phyloP scores from a whole-genome alignment of 176 grass and related monocot genomes.

The Eragrostis nindensis region DNA sequence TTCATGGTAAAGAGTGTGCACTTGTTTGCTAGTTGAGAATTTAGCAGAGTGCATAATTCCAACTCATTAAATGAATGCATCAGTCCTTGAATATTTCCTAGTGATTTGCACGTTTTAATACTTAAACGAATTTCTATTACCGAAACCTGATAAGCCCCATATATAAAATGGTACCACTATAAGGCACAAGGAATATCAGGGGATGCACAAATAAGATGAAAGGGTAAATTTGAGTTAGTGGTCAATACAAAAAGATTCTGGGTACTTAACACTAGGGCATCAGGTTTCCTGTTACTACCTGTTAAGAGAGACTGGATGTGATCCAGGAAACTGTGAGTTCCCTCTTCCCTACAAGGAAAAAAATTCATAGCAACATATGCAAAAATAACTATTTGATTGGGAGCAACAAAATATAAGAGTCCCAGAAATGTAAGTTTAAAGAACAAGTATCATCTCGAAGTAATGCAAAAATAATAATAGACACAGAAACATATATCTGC shows the following conservation, averaged over 20 bases:
- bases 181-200: not conserved
- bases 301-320: conserved; percentile 99
- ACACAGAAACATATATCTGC: not conserved
- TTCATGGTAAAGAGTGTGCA: too few species aligned
- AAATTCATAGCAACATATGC: not conserved
- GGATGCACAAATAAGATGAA: not conserved
- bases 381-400: not conserved
- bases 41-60: too few species aligned
- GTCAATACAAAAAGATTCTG: not conserved
- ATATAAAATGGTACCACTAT: not conserved
- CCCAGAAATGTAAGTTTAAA: not conserved
- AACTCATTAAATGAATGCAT: too few species aligned
- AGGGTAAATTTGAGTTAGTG: conserved; percentile 1
- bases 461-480: not conserved
- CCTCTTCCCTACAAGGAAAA: conserved; percentile 65
- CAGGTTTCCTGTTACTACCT: conserved; percentile 48
- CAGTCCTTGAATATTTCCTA: too few species aligned
- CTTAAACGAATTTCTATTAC: not conserved
- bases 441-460: not conserved
- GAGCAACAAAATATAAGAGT: not conserved
- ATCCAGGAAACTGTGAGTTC: conserved; percentile 90
- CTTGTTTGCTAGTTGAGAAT: too few species aligned
- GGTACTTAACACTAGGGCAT: not conserved
- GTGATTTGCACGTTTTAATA: not conserved
- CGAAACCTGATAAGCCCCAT: not conserved